Evolutionary conservation across 345 rosid genomes (phyloP).

Genomic region (Gossypium ekmanianum): DNA sequence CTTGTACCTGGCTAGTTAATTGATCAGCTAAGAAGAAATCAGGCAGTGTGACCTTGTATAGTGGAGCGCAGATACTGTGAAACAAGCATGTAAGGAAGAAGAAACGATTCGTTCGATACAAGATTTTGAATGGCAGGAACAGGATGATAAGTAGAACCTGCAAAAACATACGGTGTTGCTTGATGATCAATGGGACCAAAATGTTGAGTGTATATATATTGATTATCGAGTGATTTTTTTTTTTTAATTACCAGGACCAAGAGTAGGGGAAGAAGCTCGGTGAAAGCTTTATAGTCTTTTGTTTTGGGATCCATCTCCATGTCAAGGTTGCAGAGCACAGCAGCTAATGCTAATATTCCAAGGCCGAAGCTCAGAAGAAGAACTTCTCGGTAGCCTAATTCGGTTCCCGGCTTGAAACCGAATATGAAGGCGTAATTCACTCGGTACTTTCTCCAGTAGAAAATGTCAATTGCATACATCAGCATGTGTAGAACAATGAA

Average conservation of each 20-base stretch:
- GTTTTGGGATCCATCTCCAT: slow-evolving; percentile 45
- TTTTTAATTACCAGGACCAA: slow-evolving; percentile 27
- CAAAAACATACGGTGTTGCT: not conserved
- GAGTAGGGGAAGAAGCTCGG: slow-evolving; percentile 40
- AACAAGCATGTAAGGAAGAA: slow-evolving; percentile 33
- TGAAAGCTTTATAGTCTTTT: slow-evolving; percentile 21
- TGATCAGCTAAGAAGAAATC: slow-evolving; percentile 82
- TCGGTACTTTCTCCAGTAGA: slow-evolving; percentile 43
- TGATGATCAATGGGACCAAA: not conserved
- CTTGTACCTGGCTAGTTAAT: slow-evolving; percentile 76
- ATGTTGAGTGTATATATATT: not conserved
- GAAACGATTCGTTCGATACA: slow-evolving; percentile 27
- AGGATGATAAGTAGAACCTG: slow-evolving; percentile 9
- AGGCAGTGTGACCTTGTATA: slow-evolving; percentile 53
- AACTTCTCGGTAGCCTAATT: slow-evolving; percentile 37
- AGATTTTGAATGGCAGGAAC: slow-evolving; percentile 14
- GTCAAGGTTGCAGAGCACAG: slow-evolving; percentile 35
- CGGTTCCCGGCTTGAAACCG: slow-evolving; percentile 45
- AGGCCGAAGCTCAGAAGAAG: slow-evolving; percentile 39
- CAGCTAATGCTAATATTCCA: slow-evolving; percentile 29
- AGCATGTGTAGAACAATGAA: slow-evolving; percentile 43
- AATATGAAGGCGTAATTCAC: slow-evolving; percentile 54
- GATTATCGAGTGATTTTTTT: not conserved
- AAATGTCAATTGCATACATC: slow-evolving; percentile 39
- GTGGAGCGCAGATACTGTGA: slow-evolving; percentile 39